phyloP scores from a whole-genome alignment of 1,284 basidiomycete genomes.

The Lignosus rhinocerotis region DNA sequence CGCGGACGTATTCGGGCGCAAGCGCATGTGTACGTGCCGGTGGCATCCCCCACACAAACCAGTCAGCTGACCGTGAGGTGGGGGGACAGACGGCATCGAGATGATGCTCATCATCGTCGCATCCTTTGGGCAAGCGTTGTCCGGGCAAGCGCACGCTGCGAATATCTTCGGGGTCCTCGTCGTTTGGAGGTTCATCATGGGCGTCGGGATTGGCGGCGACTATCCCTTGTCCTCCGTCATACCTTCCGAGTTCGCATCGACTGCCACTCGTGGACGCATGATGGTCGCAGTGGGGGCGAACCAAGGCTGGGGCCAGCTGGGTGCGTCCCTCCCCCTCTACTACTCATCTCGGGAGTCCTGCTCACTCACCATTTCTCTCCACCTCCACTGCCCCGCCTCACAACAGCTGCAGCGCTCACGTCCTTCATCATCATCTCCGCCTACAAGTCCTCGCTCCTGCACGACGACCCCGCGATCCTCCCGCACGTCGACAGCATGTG shows the following conservation, averaged over 20 bases:
- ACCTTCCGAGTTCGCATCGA: slow-evolving; percentile 63
- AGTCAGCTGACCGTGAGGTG: background rate
- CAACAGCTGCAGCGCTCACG: slow-evolving; percentile 47
- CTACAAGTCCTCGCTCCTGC: slow-evolving; percentile 53
- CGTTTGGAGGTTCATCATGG: slow-evolving; percentile 53
- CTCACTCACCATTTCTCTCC: slow-evolving; percentile 10
- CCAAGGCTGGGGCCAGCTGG: slow-evolving; percentile 57
- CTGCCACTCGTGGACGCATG: slow-evolving; percentile 53
- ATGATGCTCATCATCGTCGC: slow-evolving; percentile 57
- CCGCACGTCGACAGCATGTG: slow-evolving; percentile 60
- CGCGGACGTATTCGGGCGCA: slow-evolving; percentile 56
- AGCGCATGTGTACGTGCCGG: slow-evolving; percentile 44
- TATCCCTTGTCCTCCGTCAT: slow-evolving; percentile 54
- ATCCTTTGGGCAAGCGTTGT: slow-evolving; percentile 48
- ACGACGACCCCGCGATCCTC: slow-evolving; percentile 39
- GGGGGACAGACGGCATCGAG: slow-evolving; percentile 54
- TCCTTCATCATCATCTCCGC: slow-evolving; percentile 55
- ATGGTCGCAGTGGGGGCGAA: slow-evolving; percentile 58
- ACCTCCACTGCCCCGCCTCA: background rate
- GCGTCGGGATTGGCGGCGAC: slow-evolving; percentile 56
- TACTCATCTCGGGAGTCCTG: background rate
- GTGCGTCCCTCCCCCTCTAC: slow-evolving; percentile 32
- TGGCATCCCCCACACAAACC: background rate
- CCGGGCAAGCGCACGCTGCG: slow-evolving; percentile 53
- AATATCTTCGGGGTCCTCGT: slow-evolving; percentile 61